phyloP scores from a whole-genome alignment of 805 yeast genomes.

The Saccharomycopsis microspora region DNA sequence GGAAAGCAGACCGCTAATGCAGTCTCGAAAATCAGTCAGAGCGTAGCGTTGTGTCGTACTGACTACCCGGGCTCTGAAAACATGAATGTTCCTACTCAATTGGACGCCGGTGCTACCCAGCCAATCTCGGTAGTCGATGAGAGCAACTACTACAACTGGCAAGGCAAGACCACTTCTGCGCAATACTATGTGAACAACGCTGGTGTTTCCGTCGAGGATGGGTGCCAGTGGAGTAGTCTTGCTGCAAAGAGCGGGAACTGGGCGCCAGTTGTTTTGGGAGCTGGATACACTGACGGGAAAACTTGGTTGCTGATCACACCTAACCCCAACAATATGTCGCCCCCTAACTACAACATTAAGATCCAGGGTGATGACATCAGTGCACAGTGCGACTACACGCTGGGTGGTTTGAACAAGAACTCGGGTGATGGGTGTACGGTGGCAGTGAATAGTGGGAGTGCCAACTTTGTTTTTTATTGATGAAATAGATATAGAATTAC shows the following conservation, averaged over 20 bases:
- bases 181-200: slow-evolving; percentile 97
- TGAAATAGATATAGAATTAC: not conserved
- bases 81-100: slow-evolving; percentile 90
- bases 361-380: slow-evolving; percentile 50
- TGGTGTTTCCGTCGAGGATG: slow-evolving; percentile 80
- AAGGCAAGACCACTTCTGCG: slow-evolving; percentile 74
- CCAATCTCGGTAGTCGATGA: slow-evolving; percentile 75
- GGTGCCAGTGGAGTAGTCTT: slow-evolving; percentile 85
- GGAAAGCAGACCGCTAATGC: slow-evolving; percentile 64
- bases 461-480: slow-evolving; percentile 65
- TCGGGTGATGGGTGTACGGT: slow-evolving; percentile 84
- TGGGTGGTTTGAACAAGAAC: slow-evolving; percentile 60
- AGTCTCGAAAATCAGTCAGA: slow-evolving; percentile 46
- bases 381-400: slow-evolving; percentile 72
- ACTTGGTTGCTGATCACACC: slow-evolving; percentile 86
- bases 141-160: slow-evolving; percentile 70
- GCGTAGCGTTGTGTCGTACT: slow-evolving; percentile 90
- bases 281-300: slow-evolving; percentile 66
- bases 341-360: slow-evolving; percentile 65
- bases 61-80: slow-evolving; percentile 99
- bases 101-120: slow-evolving; percentile 49
- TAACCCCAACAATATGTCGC: slow-evolving; percentile 73
- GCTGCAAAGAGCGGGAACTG: slow-evolving; percentile 87
- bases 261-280: slow-evolving; percentile 94
- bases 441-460: slow-evolving; percentile 73